A percentile compares a stretch with the other conserved stretches of the same genome.
Evolutionary conservation across 2,329 filamentous ascomycete species (phyloP).

Genomic region (Pseudocercospora pini-densiflorae): DNA sequence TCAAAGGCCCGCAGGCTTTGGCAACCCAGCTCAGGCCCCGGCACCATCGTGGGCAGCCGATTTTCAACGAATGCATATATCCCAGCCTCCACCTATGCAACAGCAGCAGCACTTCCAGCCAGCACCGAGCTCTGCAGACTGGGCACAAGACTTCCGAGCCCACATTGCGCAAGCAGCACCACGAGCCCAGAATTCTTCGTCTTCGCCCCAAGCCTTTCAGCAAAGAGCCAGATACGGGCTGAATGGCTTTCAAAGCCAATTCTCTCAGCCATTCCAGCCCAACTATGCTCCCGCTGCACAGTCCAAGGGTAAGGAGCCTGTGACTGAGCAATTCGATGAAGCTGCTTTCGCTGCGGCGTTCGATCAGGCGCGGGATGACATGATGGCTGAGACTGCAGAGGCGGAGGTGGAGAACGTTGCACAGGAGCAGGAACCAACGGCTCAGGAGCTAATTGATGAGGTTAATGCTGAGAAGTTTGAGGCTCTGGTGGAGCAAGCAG

Average conservation of each 20-base stretch:
- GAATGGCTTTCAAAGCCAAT: constrained; percentile 34
- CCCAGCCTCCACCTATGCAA: constrained; percentile 47
- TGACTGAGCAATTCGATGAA: constrained; percentile 54
- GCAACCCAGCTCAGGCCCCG: constrained; percentile 30
- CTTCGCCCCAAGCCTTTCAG: constrained; percentile 39
- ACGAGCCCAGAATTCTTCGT: constrained; percentile 32
- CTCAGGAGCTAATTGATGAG: constrained; percentile 20
- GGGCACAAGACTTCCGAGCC: constrained; percentile 66
- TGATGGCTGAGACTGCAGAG: constrained; percentile 37
- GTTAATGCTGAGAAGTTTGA: constrained; percentile 28
- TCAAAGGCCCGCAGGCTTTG: constrained; percentile 39
- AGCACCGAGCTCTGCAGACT: constrained; percentile 39
- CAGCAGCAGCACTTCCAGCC: constrained; percentile 52
- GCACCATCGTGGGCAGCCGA: constrained; percentile 54
- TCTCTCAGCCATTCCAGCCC: constrained; percentile 28
- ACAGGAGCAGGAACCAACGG: constrained; percentile 16
- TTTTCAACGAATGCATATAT: constrained; percentile 54
- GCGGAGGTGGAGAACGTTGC: constrained; percentile 15
- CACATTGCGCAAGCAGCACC: constrained; percentile 45
- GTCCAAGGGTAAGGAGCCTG: constrained; percentile 40
- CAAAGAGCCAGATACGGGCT: constrained; percentile 38
- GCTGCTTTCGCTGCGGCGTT: constrained; percentile 62
- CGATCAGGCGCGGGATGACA: constrained; percentile 51
- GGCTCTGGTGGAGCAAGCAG: constrained; percentile 25
- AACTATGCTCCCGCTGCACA: constrained; percentile 19